Conservation (phyloP, 352 stramenopile species). For the Globisporangium parvum region DNA sequence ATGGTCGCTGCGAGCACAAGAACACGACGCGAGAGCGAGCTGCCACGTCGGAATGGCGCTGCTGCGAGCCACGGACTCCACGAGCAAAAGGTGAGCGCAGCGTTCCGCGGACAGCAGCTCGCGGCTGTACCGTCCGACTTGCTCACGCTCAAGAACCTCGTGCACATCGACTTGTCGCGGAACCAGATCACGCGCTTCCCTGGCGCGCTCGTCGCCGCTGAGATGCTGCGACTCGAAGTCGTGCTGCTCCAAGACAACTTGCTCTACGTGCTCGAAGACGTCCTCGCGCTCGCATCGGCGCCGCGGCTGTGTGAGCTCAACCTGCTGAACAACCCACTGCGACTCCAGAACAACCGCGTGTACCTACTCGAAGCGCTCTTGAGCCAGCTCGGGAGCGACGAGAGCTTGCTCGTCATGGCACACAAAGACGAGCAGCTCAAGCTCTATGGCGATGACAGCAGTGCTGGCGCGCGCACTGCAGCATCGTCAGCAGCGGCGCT, state of each 20-base stretch:
- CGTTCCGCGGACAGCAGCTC: conserved; percentile 30
- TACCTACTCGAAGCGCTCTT: conserved; percentile 67
- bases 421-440: conserved; percentile 38
- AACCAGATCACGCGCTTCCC: conserved; percentile 63
- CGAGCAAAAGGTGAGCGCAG: conserved; percentile 29
- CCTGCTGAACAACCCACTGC: conserved; percentile 46
- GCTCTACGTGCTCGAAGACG: conserved; percentile 56
- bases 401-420: conserved; percentile 30
- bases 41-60: no score
- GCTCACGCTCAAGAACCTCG: conserved; percentile 48
- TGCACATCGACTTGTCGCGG: conserved; percentile 46
- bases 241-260: conserved; percentile 51
- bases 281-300: conserved; percentile 36
- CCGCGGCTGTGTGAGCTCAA: conserved; percentile 55
- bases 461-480: neutral
- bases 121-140: conserved; percentile 31
- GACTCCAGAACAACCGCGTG: conserved; percentile 53
- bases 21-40: neutral
- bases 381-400: conserved; percentile 17
- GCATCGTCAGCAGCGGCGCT: neutral
- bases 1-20: neutral
- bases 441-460: neutral
- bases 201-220: conserved; percentile 28
- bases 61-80: conserved; percentile 5
- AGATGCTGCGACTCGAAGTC: conserved; percentile 42